A percentile compares a stretch with the other conserved stretches of the same genome.
phyloP scores from a whole-genome alignment of 495 filamentous ascomycete species.

The Ramalina intermedia region DNA sequence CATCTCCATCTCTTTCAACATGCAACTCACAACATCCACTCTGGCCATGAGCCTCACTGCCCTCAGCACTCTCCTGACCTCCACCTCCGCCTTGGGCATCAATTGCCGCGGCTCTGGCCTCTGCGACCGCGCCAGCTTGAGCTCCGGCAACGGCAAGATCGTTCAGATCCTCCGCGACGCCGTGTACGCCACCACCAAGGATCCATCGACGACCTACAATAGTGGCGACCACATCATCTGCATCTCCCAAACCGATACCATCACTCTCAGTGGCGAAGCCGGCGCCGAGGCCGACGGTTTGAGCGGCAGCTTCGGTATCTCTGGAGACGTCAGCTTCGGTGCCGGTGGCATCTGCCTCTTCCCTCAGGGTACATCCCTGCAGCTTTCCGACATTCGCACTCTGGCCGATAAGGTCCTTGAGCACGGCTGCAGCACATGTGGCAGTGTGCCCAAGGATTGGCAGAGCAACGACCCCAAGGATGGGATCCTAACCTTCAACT shows the following conservation, averaged over 20 bases:
- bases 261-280: not conserved
- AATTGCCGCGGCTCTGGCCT: slow-evolving; percentile 10
- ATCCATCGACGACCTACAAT: slow-evolving; percentile 1
- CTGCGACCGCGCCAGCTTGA: slow-evolving; percentile 4
- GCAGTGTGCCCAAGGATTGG: slow-evolving; percentile 15
- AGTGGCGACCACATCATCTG: slow-evolving; percentile 9
- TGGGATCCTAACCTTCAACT: slow-evolving; percentile 18
- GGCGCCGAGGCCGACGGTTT: not conserved
- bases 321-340: not conserved
- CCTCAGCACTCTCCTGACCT: not conserved
- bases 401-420: slow-evolving; percentile 11
- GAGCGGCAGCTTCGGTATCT: not conserved
- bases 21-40: no score
- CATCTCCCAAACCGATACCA: slow-evolving; percentile 2
- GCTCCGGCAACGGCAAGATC: not conserved
- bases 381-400: not conserved
- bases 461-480: slow-evolving; percentile 11
- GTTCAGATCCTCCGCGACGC: slow-evolving; percentile 7
- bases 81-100: slow-evolving; percentile 7
- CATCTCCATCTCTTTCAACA: not conserved
- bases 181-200: slow-evolving; percentile 1
- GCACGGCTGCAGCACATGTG: slow-evolving; percentile 13
- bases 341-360: slow-evolving; percentile 5
- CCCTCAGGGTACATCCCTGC: not conserved
- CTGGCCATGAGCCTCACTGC: not conserved